These are phyloP conservation scores for Aspergillus fructus DNA, from an alignment of 2,329 filamentous ascomycete genomes.

Conservation along the genomic window DNA sequence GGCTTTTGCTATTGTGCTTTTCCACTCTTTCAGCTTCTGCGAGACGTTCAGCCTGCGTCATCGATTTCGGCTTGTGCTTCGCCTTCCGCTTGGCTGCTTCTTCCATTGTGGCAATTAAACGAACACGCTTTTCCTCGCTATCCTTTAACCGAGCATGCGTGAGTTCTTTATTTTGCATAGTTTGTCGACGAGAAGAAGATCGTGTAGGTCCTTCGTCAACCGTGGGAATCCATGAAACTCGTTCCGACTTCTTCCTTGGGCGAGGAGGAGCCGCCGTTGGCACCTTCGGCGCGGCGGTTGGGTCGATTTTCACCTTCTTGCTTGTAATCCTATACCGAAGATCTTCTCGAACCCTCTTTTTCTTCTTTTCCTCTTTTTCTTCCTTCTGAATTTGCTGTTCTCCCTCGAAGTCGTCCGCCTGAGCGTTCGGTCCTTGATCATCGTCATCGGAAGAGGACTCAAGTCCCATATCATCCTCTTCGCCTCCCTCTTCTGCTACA, in stretches of 20 bases:
- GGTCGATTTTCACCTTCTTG: constrained; percentile 75
- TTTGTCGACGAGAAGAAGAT: constrained; percentile 62
- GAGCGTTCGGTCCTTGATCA: constrained; percentile 59
- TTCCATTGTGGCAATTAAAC: constrained; percentile 57
- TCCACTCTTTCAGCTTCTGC: constrained; percentile 81
- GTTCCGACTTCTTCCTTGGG: constrained; percentile 69
- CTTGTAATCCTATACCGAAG: constrained; percentile 57
- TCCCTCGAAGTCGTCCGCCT: constrained; percentile 72
- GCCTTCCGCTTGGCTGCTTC: constrained; percentile 63
- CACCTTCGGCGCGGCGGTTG: constrained; percentile 41
- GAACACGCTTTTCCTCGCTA: constrained; percentile 48
- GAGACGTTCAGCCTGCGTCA: constrained; percentile 85
- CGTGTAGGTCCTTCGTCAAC: constrained; percentile 61
- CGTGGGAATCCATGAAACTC: constrained; percentile 68
- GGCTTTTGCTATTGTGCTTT: constrained; percentile 80
- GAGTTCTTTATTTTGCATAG: constrained; percentile 64
- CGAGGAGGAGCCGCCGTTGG: constrained; percentile 39
- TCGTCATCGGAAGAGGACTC: constrained; percentile 85
- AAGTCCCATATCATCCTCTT: constrained; percentile 75
- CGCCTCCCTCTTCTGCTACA: constrained; percentile 48
- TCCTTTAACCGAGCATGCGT: constrained; percentile 50
- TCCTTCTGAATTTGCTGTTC: constrained; percentile 82
- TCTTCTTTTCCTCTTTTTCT: constrained; percentile 72
- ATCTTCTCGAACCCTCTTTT: constrained; percentile 76
- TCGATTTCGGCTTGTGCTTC: constrained; percentile 71